Evolutionary conservation across 208 protist genomes (phyloP), one percentile per base, ranked within the genome.

Genomic region (Leishmania tropica): DNA sequence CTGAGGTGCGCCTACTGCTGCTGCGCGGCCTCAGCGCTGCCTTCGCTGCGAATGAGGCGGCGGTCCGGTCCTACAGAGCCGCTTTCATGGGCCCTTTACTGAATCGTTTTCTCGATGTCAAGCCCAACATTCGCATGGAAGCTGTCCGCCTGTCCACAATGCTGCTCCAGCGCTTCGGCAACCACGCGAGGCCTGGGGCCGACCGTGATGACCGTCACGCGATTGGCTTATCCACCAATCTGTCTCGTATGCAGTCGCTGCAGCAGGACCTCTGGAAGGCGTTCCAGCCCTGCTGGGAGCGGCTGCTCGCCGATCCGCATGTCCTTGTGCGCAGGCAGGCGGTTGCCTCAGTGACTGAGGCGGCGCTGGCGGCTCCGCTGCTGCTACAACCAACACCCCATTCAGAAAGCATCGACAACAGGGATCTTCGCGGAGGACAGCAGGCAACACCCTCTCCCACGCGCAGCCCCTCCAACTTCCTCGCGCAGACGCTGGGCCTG

Each of bases 41-140:
- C 15, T 89, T 91, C 65, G 83, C 78, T 11, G 87, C 85, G 11
- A 84, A 89, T 75, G 85, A 90, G 3, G 68, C 68, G 17, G 87
- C 88, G 10, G 76, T 89, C 28, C 11, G 62, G 13, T 74, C 73
- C 7, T 96, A 94, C 80, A 56, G 28, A 4, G 47, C 87, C 6
- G 78, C 90, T 58, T 81, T 82, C 60, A 65, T 51, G 11, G 75
- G 47, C 0, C 82, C 84, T 0, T 71, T 93, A 10, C 80, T 96
- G 40, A 48, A 40, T 21, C 87, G 88, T 28, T 87, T 93, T 37
- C 40, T 86, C 5, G 93, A 96, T 68, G 73, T 83, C 3, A 86
- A 88, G 78, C 86, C 85, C n/a, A 73, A 80, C 42, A 75, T 96
- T 21, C 89, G 93, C 37, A 80, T 91, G 31, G 91, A 96, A 60